Conservation (phyloP, 2,329 filamentous ascomycete genomes). For the Catunica adiposa region DNA sequence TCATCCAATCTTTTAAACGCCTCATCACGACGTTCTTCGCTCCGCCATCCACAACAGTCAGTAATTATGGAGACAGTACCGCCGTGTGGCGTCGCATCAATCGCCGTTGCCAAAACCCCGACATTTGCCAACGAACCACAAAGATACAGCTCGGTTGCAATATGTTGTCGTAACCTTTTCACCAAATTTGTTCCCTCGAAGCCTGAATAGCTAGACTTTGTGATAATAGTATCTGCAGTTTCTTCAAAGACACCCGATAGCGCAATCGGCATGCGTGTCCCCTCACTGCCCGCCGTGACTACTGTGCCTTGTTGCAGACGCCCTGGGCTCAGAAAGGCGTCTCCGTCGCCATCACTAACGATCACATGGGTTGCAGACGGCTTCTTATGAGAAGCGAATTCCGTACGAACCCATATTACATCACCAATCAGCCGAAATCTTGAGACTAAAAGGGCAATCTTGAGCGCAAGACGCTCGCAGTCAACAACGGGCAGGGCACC, state of each 20-base stretch:
- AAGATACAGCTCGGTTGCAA: constrained; percentile 78
- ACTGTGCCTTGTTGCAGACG: constrained; percentile 12
- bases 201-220: constrained; percentile 77
- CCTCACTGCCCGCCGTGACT: constrained; percentile 29
- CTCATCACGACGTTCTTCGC: constrained; percentile 47
- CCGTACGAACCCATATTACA: constrained; percentile 72
- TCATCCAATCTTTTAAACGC: constrained; percentile 57
- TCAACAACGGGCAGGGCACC: constrained; percentile 51
- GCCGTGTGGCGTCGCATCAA: constrained; percentile 79
- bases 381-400: constrained; percentile 45
- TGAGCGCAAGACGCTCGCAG: constrained; percentile 48
- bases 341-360: constrained; percentile 20
- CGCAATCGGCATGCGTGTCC: constrained; percentile 28
- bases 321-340: constrained; percentile 30
- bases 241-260: constrained; percentile 30
- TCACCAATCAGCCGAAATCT: constrained; percentile 55
- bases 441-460: constrained; percentile 47
- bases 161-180: constrained; percentile 60
- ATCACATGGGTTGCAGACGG: constrained; percentile 8
- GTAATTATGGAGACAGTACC: constrained; percentile 74
- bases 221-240: constrained; percentile 33
- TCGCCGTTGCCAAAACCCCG: constrained; percentile 76
- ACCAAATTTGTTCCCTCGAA: constrained; percentile 62
- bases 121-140: constrained; percentile 77
- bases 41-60: constrained; percentile 74